Base-by-base conservation (phyloP, 2,329 filamentous ascomycete species). In the Fusarium humuli region DNA sequence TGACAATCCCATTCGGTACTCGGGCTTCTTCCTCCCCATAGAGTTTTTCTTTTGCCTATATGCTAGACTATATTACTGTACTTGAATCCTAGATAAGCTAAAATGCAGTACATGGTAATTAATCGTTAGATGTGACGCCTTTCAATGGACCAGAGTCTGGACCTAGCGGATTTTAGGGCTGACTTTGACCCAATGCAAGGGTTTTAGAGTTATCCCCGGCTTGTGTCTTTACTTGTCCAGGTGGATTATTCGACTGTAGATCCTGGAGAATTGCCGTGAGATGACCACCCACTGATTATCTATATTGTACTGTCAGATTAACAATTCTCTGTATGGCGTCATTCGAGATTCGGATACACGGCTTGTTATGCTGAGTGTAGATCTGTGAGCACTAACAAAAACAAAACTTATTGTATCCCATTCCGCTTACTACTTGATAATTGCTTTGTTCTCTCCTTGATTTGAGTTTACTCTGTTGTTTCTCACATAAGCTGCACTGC, bases 181-280 rank as follows among this genome's bases (percentile, higher is more conserved):
- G 73, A 67, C 57, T 23, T 18, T 42, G 32, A 23, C 48, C 47
- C 52, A 30, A 40, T 61, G 57, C 29, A 44, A 23, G 65, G 46
- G 48, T 62, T 57, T 70, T 75, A 75, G 71, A 70, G 56, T 74
- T 73, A 69, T 72, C 69, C 41, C 69, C 66, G 72, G 59, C 44
- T 32, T 30, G 30, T 44, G 7, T 30, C 23, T 37, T 37, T 59
- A 47, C 54, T 61, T 66, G 46, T 37, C 34, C 34, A 12, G 10
- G 34, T n/a, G 34, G 7, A 37, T 37, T 37, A n/a, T 37, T 18
- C 18, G 34, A 47, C 13, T 9, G 49, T 27, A 41, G 49, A 27
- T 52, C 49, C 20, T n/a, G 23, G 30, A 41, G 20, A 41, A 52
- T 23, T 52, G 34, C 34, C 34, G 32, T 52, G 23, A 59, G 30